Evolutionary conservation across 768 basidiomycete species (phyloP), one percentile per base, ranked within the genome.

Genomic region (Holtermanniella nyarrowii): DNA sequence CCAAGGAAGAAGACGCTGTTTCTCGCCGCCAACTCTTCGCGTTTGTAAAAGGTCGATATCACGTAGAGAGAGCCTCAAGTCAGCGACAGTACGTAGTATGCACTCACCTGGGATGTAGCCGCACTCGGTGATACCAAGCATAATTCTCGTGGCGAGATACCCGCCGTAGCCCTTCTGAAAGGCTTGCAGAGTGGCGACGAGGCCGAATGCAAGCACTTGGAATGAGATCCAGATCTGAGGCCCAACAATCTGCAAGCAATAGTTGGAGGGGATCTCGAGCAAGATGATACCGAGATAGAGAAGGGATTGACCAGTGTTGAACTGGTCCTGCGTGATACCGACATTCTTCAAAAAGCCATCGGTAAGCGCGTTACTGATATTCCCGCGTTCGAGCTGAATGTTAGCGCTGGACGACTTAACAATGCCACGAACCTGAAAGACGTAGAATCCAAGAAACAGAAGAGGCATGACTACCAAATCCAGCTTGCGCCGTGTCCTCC

Each of bases 281-380:
- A 70, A 52, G 26, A 70, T 61, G 53, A 70, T 70, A 42, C 66
- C 66, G 20, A 63, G 43, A 39, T 57, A 68, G 7, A 70, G 49
- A 3, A 70, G 49, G 1, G 53, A 53, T 42, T 65, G 66, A 22
- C 67, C 67, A 13, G 58, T 62, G 53, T 66, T 66, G 59, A 62
- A 65, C 31, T 68, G 62, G 26, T 69, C 56, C 44, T 69, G 68
- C 13, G 55, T 60, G 44, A 71, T 68, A 0, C 65, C 68, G n/a
- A 69, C 56, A n/a, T 65, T 52, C 26, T 59, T 55, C 20, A 65
- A 45, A 21, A 65, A 56, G 3, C 51, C 54, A 42, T 64, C 66
- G 1, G 63, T 67, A 16, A 67, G 44, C n/a, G 63, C 67, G 49
- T 69, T 68, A 5, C 54, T 44, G 37, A 67, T 60, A 46, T 69